A percentile compares a stretch with the other conserved stretches of the same genome.
Evolutionary conservation across 2,329 filamentous ascomycete genomes (phyloP).

Genomic region (Colletotrichum sojae): DNA sequence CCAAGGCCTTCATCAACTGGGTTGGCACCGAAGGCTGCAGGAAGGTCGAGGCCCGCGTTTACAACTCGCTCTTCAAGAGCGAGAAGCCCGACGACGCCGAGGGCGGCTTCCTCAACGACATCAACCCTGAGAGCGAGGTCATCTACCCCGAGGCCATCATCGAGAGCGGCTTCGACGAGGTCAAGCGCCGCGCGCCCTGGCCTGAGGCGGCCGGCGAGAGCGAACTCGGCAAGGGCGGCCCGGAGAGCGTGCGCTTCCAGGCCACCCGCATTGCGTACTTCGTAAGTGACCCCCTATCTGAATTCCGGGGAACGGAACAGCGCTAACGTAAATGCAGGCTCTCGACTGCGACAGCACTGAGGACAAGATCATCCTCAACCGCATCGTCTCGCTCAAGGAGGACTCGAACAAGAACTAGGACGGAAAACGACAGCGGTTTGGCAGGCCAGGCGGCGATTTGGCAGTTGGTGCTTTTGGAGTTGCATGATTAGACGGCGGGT

Average conservation of each 20-base stretch:
- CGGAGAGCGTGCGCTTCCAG: constrained; percentile 89
- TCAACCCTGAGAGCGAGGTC: constrained; percentile 87
- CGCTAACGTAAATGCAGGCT: constrained; percentile 57
- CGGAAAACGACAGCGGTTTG: neutral
- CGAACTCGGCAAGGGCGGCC: constrained; percentile 72
- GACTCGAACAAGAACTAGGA: constrained; percentile 76
- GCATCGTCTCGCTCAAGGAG: constrained; percentile 93
- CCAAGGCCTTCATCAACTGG: constrained; percentile 94
- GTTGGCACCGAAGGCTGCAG: constrained; percentile 76
- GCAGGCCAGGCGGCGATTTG: neutral
- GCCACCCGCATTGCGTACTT: constrained; percentile 92
- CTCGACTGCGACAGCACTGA: constrained; percentile 84
- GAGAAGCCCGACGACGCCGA: constrained; percentile 84
- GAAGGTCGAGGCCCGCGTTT: constrained; percentile 82
- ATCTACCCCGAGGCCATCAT: constrained; percentile 85
- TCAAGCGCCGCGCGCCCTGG: constrained; percentile 82
- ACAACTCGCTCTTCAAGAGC: constrained; percentile 88
- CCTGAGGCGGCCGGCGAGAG: constrained; percentile 82
- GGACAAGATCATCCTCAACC: constrained; percentile 88
- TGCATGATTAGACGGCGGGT: constrained; percentile 31
- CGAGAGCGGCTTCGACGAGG: constrained; percentile 86
- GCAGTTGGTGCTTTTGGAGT: constrained; percentile 32
- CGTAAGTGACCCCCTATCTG: constrained; percentile 55
- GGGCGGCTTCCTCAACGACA: constrained; percentile 85
- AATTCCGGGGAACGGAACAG: neutral